Percentiles rank a stretch among this genome's conserved stretches.
Evolutionary conservation across 2,329 filamentous ascomycete genomes (phyloP).

Genomic region (Fusarium tuaranense): DNA sequence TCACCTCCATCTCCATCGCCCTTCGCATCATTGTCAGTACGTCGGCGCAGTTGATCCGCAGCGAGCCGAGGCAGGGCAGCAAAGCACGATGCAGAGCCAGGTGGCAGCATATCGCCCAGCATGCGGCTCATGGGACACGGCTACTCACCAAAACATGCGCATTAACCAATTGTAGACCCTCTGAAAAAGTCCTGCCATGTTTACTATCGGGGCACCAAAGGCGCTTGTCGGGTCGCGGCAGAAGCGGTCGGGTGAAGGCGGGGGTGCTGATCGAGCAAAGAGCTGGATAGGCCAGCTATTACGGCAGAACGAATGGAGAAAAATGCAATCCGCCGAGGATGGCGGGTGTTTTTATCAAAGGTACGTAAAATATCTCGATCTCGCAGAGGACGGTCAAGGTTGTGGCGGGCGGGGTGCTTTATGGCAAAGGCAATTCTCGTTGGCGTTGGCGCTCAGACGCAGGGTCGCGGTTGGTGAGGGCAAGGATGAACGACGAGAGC

Average conservation of each 20-base stretch:
- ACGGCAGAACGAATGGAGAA: constrained; percentile 16
- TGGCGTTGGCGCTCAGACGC: constrained; percentile 43
- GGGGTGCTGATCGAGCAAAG: constrained; percentile 39
- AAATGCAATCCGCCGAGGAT: constrained; percentile 19
- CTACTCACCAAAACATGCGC: constrained; percentile 91
- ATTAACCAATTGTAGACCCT: constrained; percentile 98
- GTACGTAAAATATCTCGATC: constrained; percentile 29
- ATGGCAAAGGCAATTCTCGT: constrained; percentile 42
- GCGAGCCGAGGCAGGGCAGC: constrained; percentile 18
- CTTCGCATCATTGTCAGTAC: constrained; percentile 59
- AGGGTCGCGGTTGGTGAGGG: constrained; percentile 34
- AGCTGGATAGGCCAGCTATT: constrained; percentile 23
- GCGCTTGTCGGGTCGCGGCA: constrained; percentile 37
- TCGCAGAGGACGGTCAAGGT: constrained; percentile 35
- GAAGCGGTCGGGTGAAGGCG: constrained; percentile 42
- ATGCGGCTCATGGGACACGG: constrained; percentile 13
- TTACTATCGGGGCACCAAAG: constrained; percentile 38
- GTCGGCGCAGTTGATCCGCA: constrained; percentile 33
- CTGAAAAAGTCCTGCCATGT: constrained; percentile 92
- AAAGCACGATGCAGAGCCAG: constrained; percentile 13
- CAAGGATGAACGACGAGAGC: constrained; percentile 33
- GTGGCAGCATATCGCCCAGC: constrained; percentile 13
- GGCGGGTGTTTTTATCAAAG: constrained; percentile 15
- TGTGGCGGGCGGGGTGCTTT: constrained; percentile 45
- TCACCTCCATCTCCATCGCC: constrained; percentile 99